A percentile compares a stretch with the other conserved stretches of the same genome.
phyloP scores from a whole-genome alignment of 495 filamentous ascomycete genomes.

The Penicillium cosmopolitanum region DNA sequence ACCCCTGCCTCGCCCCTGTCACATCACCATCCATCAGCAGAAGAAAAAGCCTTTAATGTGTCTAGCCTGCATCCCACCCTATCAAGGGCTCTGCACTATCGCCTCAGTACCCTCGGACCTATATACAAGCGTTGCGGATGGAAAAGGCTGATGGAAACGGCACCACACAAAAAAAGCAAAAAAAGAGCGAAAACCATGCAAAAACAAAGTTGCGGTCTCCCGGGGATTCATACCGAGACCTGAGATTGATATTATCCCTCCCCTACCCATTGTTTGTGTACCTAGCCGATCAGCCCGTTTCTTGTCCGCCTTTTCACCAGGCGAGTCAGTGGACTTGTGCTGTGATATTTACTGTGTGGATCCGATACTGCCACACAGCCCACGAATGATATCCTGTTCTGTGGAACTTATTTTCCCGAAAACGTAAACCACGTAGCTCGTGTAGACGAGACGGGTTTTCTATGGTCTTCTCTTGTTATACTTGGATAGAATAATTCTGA shows the following conservation, averaged over 20 bases:
- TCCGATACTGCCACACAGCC: constrained; percentile 24
- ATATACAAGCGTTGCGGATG: constrained; percentile 5
- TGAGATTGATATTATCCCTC: constrained; percentile 20
- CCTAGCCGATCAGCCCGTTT: constrained; percentile 24
- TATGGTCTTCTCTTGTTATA: too few species aligned
- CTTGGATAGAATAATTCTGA: too few species aligned
- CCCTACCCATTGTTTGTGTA: constrained; percentile 30
- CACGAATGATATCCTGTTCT: constrained; percentile 30
- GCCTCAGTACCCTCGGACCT: constrained; percentile 6
- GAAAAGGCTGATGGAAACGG: constrained; percentile 10
- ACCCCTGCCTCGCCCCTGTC: constrained; percentile 16
- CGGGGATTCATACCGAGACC: constrained; percentile 20
- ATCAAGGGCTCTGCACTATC: background rate
- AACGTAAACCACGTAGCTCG: too few species aligned
- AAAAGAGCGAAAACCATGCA: constrained; percentile 35
- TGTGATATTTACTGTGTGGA: constrained; percentile 28
- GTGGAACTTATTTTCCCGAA: constrained; percentile 9
- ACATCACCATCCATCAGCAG: constrained; percentile 15
- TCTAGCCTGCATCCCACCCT: constrained; percentile 23
- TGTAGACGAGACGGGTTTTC: too few species aligned
- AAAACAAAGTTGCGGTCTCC: constrained; percentile 31
- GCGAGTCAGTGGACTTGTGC: background rate
- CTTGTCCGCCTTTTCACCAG: constrained; percentile 3
- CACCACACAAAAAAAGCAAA: constrained; percentile 41
- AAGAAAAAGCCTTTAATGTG: constrained; percentile 42